Conservation (phyloP, 345 rosid species). For the Rhizophora mangle region DNA sequence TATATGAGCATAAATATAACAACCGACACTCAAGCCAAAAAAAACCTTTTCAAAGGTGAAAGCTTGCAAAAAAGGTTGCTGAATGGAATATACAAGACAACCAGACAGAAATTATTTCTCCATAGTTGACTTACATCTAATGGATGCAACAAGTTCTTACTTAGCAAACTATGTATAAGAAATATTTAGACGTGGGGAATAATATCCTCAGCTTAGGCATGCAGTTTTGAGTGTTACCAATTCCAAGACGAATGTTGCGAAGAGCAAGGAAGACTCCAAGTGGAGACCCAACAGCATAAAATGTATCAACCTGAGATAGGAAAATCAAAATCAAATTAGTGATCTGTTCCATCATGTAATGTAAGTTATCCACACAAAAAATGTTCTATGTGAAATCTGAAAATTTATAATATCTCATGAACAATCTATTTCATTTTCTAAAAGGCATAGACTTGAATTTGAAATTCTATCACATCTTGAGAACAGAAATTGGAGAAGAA, state of each 20-base stretch:
- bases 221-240: constrained; percentile 45
- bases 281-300: constrained; percentile 98
- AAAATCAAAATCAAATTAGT: constrained; percentile 18
- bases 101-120: too few species aligned
- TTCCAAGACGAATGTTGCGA: constrained; percentile 83
- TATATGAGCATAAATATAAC: too few species aligned
- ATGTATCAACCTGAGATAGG: constrained; percentile 77
- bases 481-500: neutral
- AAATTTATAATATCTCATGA: neutral
- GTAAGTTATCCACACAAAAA: neutral
- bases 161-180: too few species aligned
- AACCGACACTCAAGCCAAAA: too few species aligned
- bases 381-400: neutral
- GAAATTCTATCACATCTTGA: neutral
- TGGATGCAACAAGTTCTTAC: too few species aligned
- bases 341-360: neutral
- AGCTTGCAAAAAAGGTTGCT: too few species aligned
- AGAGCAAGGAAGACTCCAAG: constrained; percentile 97
- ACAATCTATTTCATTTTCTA: neutral
- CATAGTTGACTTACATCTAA: too few species aligned
- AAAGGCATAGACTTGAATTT: neutral
- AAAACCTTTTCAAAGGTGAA: too few species aligned
- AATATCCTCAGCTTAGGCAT: neutral
- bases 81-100: too few species aligned
- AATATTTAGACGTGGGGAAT: neutral